Evolutionary conservation across 2,329 filamentous ascomycete species (phyloP).

Genomic region (Geosmithia putterillii): DNA sequence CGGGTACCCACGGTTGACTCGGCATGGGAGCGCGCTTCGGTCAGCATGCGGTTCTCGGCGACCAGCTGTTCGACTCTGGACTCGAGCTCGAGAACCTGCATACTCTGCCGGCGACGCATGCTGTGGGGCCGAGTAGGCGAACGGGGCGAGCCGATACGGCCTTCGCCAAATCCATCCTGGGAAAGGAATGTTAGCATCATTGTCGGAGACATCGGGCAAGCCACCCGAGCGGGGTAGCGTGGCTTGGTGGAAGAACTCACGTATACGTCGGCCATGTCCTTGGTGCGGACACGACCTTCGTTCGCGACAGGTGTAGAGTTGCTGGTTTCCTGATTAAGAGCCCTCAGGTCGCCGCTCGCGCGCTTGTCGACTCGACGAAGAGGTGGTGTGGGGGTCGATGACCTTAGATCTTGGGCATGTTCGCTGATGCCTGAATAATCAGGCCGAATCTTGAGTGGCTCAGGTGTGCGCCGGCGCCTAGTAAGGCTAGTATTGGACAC

Average conservation of each 20-base stretch:
- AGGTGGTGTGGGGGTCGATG: slow-evolving; percentile 45
- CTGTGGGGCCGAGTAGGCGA: slow-evolving; percentile 91
- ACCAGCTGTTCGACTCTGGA: slow-evolving; percentile 70
- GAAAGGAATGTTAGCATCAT: slow-evolving; percentile 8
- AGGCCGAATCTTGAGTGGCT: slow-evolving; percentile 43
- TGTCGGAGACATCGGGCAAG: not conserved
- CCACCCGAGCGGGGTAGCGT: not conserved
- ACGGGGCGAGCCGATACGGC: slow-evolving; percentile 71
- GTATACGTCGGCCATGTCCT: slow-evolving; percentile 87
- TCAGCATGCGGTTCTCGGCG: slow-evolving; percentile 71
- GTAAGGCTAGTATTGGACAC: slow-evolving; percentile 42
- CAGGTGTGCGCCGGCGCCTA: slow-evolving; percentile 34
- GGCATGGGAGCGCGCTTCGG: slow-evolving; percentile 57
- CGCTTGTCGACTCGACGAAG: slow-evolving; percentile 57
- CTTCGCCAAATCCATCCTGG: slow-evolving; percentile 90
- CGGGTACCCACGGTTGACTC: slow-evolving; percentile 48
- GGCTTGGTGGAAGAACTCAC: slow-evolving; percentile 63
- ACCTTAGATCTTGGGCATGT: slow-evolving; percentile 13
- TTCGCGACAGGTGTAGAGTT: slow-evolving; percentile 60
- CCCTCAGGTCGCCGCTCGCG: slow-evolving; percentile 60
- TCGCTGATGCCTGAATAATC: slow-evolving; percentile 43
- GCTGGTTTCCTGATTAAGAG: slow-evolving; percentile 24
- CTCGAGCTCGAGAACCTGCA: slow-evolving; percentile 92
- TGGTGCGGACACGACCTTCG: slow-evolving; percentile 73
- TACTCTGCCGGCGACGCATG: slow-evolving; percentile 93